These are phyloP conservation scores for Trichosporon inkin DNA, from an alignment of 1,284 basidiomycete species.

Conservation along the genomic window DNA sequence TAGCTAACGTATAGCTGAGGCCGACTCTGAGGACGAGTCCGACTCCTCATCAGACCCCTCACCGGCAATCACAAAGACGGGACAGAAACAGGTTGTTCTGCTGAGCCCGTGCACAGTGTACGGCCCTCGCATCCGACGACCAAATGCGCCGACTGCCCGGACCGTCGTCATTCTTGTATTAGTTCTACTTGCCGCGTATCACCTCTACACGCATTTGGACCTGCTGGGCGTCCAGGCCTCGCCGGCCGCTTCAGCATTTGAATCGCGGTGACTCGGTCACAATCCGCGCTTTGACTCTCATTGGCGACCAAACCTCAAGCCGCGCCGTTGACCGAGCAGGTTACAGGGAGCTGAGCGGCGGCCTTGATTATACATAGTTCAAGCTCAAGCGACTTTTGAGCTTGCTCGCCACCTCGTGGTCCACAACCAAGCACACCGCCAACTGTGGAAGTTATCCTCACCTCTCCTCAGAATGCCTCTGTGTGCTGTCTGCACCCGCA, in stretches of 20 bases:
- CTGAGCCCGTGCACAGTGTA: constrained; percentile 26
- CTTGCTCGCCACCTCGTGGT: too few species aligned
- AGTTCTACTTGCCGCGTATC: constrained; percentile 18
- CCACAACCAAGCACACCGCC: too few species aligned
- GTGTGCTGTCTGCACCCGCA: too few species aligned
- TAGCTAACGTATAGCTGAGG: constrained; percentile 15
- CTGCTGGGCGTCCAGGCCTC: constrained; percentile 10
- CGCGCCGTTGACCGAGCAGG: too few species aligned
- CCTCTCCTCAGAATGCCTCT: too few species aligned
- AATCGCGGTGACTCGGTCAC: not conserved
- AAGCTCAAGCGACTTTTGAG: too few species aligned
- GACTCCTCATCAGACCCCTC: constrained; percentile 12
- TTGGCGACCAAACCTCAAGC: too few species aligned
- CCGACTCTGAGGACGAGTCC: constrained; percentile 16
- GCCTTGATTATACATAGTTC: too few species aligned
- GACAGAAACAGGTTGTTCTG: constrained; percentile 30
- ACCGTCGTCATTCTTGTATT: constrained; percentile 15
- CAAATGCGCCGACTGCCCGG: constrained; percentile 1
- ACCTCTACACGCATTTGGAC: constrained; percentile 15
- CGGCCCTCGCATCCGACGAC: constrained; percentile 13
- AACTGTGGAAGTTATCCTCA: too few species aligned
- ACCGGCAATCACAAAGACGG: constrained; percentile 9
- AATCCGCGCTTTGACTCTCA: not conserved
- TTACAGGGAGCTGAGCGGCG: too few species aligned
- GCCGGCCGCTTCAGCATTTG: not conserved